Percentiles rank a stretch among this genome's conserved stretches.
phyloP scores from a whole-genome alignment of 2,329 filamentous ascomycete genomes.

The Sclerotinia minor region DNA sequence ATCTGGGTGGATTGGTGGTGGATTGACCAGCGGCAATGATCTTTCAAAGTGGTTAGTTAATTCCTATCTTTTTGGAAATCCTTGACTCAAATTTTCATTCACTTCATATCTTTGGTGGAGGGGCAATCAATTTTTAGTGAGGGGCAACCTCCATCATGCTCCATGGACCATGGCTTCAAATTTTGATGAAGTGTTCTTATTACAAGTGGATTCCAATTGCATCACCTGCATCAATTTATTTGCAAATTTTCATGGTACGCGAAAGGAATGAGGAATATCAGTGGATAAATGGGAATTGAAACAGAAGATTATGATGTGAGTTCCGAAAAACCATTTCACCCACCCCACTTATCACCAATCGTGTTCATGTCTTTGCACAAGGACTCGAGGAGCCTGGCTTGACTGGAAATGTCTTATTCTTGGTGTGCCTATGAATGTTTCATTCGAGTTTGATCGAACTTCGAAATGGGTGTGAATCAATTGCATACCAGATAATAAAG shows the following conservation, averaged over 20 bases:
- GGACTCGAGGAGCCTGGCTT: not conserved
- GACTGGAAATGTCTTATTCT: not conserved
- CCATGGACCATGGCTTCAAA: not conserved
- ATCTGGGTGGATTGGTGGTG: not conserved
- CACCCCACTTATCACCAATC: conserved; percentile 12
- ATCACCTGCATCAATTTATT: conserved; percentile 6
- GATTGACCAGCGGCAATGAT: not conserved
- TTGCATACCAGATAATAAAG: not conserved
- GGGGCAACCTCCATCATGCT: conserved; percentile 3
- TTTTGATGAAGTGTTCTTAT: conserved; percentile 18
- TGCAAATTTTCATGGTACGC: conserved; percentile 19
- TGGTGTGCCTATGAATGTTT: not conserved
- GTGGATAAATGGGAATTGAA: conserved; percentile 6
- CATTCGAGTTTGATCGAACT: not conserved
- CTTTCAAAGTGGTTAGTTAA: not conserved
- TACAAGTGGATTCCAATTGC: conserved; percentile 5
- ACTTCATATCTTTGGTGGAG: conserved; percentile 11
- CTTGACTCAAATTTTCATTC: conserved; percentile 5
- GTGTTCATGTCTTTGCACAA: conserved; percentile 5
- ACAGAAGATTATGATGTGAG: not conserved
- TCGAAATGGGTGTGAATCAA: not conserved
- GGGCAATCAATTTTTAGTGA: conserved; percentile 13
- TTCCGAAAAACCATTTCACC: not conserved
- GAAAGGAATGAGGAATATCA: conserved; percentile 2
- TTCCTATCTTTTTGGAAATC: conserved; percentile 5